Conservation (phyloP, 1,284 basidiomycete species). For the Puccinia sorghi region DNA sequence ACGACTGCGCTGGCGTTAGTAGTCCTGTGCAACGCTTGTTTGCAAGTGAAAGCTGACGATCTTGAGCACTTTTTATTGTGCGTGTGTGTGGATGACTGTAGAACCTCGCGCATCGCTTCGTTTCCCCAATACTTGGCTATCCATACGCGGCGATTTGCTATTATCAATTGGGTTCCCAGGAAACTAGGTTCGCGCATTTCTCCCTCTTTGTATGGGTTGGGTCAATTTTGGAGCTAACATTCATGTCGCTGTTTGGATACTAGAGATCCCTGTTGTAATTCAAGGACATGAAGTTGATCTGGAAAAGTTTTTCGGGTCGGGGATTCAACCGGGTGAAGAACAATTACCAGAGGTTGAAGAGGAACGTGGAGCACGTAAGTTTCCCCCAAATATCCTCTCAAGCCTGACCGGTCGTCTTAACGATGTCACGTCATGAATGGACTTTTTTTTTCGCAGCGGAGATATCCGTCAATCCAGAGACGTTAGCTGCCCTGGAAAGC, state of each 20-base stretch:
- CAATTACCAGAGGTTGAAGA: constrained; percentile 69
- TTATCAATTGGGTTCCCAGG: constrained; percentile 94
- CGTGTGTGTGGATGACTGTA: constrained; percentile 56
- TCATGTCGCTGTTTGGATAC: constrained; percentile 28
- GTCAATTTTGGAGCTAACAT: background rate
- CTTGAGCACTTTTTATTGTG: background rate
- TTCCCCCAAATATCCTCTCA: too few species aligned
- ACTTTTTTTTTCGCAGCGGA: constrained; percentile 54
- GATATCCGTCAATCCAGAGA: constrained; percentile 67
- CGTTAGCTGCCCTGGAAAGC: constrained; percentile 72
- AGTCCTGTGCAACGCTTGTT: too few species aligned
- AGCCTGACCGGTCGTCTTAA: too few species aligned
- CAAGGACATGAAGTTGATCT: constrained; percentile 69
- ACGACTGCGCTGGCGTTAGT: constrained; percentile 43
- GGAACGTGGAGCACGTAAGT: constrained; percentile 58
- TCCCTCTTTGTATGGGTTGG: background rate
- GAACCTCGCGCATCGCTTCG: constrained; percentile 73
- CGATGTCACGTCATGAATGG: background rate
- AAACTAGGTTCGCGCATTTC: constrained; percentile 70
- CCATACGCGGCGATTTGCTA: constrained; percentile 91
- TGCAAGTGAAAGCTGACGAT: background rate
- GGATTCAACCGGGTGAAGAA: constrained; percentile 72
- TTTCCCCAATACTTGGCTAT: constrained; percentile 87
- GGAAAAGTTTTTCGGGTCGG: constrained; percentile 71
- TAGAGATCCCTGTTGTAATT: constrained; percentile 83